phyloP scores from a whole-genome alignment of 2,329 filamentous ascomycete genomes.

The Herpomyces periplanetae region DNA sequence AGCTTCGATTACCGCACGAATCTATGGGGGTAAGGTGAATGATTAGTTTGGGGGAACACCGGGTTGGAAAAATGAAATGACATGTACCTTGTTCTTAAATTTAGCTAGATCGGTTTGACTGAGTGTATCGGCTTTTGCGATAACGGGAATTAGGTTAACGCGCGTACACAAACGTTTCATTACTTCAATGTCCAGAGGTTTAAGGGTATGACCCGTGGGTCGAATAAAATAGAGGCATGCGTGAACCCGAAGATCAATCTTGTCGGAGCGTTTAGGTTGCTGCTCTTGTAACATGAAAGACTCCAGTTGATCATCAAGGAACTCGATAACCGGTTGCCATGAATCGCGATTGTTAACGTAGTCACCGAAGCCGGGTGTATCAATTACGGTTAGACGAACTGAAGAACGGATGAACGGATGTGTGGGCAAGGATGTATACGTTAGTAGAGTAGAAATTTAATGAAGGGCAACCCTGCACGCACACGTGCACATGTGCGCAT shows the following conservation, averaged over 20 bases:
- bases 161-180: constrained; percentile 97
- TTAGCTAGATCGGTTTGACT: constrained; percentile 61
- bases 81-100: constrained; percentile 68
- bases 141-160: constrained; percentile 89
- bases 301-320: constrained; percentile 97
- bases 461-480: constrained; percentile 1
- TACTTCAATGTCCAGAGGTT: constrained; percentile 94
- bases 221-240: constrained; percentile 97
- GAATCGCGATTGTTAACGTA: constrained; percentile 99
- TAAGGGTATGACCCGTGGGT: constrained; percentile 85
- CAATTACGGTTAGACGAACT: constrained; percentile 95
- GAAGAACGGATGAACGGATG: constrained; percentile 4
- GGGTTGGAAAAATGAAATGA: constrained; percentile 1
- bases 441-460: neutral
- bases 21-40: constrained; percentile 15
- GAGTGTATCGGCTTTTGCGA: constrained; percentile 91
- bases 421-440: neutral
- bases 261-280: constrained; percentile 83
- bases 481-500: constrained; percentile 4
- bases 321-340: constrained; percentile 99
- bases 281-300: constrained; percentile 99
- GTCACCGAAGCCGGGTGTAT: constrained; percentile 94
- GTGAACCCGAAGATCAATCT: constrained; percentile 96
- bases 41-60: constrained; percentile 1
- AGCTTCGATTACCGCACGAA: constrained; percentile 73